Evolutionary conservation across 1,139 yeast species (phyloP).

Genomic region (Sugiyamaella novakii): DNA sequence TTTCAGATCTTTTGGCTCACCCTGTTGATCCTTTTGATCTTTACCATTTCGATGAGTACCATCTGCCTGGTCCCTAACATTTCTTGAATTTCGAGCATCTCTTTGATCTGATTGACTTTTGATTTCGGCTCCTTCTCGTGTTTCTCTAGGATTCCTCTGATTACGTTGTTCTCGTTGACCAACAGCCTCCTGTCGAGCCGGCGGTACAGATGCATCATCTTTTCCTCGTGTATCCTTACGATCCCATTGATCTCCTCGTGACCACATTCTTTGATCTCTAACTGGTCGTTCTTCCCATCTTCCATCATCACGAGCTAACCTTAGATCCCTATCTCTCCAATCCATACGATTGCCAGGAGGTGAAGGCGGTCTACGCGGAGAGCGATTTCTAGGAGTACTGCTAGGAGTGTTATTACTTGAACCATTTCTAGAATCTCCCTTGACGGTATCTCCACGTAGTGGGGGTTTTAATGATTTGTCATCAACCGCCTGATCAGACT

Average conservation of each 20-base stretch:
- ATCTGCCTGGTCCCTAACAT: conserved; percentile 3
- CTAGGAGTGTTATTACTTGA: conserved; percentile 5
- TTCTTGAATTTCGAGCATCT: conserved; percentile 1
- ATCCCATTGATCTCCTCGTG: conserved; percentile 24
- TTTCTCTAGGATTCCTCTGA: not conserved
- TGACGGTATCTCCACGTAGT: not conserved
- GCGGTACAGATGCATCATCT: not conserved
- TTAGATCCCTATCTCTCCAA: conserved; percentile 21
- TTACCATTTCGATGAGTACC: too few relatives aligned
- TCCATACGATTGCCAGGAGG: conserved; percentile 18
- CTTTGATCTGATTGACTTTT: too few relatives aligned
- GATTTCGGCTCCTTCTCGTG: too few relatives aligned
- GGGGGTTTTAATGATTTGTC: too few relatives aligned
- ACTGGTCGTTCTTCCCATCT: conserved; percentile 7
- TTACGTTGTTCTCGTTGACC: too few relatives aligned
- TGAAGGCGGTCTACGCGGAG: conserved; percentile 10
- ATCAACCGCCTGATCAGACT: not conserved
- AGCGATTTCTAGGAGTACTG: conserved; percentile 9
- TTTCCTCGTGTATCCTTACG: conserved; percentile 18
- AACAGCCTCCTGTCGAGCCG: not conserved
- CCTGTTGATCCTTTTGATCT: conserved; percentile 19
- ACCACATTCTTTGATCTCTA: conserved; percentile 14
- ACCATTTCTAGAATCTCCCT: conserved; percentile 6
- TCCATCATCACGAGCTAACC: conserved; percentile 13
- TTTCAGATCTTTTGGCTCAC: conserved; percentile 10